Conservation (phyloP, 78 protist genomes). For the Mastigamoeba balamuthi region DNA sequence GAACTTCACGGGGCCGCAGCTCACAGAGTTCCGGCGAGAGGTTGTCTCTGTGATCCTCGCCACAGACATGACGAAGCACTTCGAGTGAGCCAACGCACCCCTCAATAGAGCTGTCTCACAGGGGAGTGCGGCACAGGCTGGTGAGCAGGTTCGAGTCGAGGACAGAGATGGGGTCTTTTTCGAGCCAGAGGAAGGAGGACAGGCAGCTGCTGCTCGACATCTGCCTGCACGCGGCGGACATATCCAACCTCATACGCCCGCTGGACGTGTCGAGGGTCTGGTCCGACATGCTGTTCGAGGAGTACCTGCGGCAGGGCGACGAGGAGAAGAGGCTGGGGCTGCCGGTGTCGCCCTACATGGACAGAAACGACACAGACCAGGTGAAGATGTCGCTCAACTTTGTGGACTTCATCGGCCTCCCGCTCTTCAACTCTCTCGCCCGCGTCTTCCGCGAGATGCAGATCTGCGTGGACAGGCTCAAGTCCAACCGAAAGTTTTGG, state of each 20-base stretch:
- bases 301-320: background rate
- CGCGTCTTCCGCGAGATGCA: too few species aligned
- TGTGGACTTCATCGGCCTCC: background rate
- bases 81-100: too few species aligned
- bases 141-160: too few species aligned
- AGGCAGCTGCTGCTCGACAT: background rate
- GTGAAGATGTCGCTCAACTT: constrained; percentile 3
- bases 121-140: too few species aligned
- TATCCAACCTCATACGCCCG: background rate
- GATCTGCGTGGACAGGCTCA: too few species aligned
- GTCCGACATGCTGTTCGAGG: background rate
- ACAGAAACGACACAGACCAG: background rate
- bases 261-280: background rate
- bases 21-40: too few species aligned
- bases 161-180: too few species aligned
- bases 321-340: background rate
- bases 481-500: too few species aligned
- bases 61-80: too few species aligned
- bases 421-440: background rate
- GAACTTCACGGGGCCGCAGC: too few species aligned
- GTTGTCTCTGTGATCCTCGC: too few species aligned
- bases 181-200: background rate
- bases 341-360: background rate
- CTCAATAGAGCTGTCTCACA: too few species aligned
- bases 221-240: background rate